phyloP scores from a whole-genome alignment of 805 yeast species.

The Kuraishia ogatae region DNA sequence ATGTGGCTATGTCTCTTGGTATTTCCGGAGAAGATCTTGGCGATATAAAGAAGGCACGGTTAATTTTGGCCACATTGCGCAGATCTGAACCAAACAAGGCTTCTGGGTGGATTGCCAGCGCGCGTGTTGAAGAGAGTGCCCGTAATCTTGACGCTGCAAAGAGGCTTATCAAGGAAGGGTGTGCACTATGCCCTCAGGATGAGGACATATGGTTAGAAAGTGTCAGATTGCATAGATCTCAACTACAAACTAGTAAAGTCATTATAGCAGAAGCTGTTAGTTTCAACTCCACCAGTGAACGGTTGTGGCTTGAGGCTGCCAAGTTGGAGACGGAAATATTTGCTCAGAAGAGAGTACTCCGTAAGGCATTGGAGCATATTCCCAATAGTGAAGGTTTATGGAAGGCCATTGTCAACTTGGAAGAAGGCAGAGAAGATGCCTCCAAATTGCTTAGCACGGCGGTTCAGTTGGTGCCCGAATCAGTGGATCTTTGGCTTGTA shows the following conservation, averaged over 20 bases:
- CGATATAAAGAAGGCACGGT: conserved; percentile 50
- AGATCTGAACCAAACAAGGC: conserved; percentile 66
- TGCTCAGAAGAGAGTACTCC: conserved; percentile 48
- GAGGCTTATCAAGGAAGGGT: conserved; percentile 62
- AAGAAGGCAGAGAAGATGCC: conserved; percentile 37
- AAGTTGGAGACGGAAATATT: conserved; percentile 52
- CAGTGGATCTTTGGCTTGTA: conserved; percentile 59
- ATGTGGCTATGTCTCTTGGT: conserved; percentile 2
- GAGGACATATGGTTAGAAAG: conserved; percentile 82
- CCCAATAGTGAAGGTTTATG: conserved; percentile 59
- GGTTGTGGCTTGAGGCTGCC: conserved; percentile 67
- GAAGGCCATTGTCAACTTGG: conserved; percentile 55
- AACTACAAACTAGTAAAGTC: conserved; percentile 36
- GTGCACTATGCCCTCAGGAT: conserved; percentile 52
- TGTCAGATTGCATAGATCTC: conserved; percentile 47
- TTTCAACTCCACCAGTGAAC: conserved; percentile 43
- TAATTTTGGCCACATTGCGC: conserved; percentile 58
- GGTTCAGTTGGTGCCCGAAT: conserved; percentile 54
- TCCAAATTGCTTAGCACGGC: conserved; percentile 54
- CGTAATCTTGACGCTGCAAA: conserved; percentile 49
- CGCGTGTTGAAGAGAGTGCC: conserved; percentile 65
- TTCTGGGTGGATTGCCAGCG: conserved; percentile 81
- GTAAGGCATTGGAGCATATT: conserved; percentile 61
- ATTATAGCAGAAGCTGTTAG: conserved; percentile 61
- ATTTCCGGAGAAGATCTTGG: conserved; percentile 28